Percentiles rank a stretch among this genome's conserved stretches.
Conservation (phyloP, 805 yeast genomes). For the Suhomyces kilbournensis region DNA sequence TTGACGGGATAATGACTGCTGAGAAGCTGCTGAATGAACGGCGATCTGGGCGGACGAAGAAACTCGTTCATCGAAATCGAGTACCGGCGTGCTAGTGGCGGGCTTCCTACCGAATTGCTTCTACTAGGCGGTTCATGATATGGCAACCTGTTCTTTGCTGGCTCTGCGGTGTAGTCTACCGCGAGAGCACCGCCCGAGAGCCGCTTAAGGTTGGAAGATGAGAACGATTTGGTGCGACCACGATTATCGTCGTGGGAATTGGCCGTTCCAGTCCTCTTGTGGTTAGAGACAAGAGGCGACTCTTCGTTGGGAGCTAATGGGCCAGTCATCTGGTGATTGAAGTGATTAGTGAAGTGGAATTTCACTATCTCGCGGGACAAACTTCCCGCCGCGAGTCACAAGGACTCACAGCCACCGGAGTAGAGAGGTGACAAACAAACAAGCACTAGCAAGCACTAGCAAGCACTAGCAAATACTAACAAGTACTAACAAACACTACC, state of each 20-base stretch:
- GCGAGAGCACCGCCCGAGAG: not conserved
- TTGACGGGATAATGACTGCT: conserved; percentile 29
- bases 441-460: too few species aligned
- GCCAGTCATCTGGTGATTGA: not conserved
- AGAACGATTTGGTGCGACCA: not conserved
- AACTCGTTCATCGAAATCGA: conserved; percentile 8
- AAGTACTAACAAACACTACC: too few species aligned
- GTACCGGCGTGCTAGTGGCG: conserved; percentile 1
- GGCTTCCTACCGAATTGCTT: not conserved
- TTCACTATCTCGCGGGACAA: not conserved
- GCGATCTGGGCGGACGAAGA: conserved; percentile 9
- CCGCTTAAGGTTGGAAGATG: conserved; percentile 1
- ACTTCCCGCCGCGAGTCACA: not conserved
- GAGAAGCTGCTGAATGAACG: conserved; percentile 28
- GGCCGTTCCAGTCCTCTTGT: not conserved
- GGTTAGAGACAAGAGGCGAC: not conserved
- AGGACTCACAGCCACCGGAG: not conserved
- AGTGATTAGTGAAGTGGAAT: not conserved
- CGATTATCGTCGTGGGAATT: not conserved
- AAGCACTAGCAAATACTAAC: too few species aligned
- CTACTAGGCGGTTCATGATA: not conserved
- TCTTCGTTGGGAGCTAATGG: not conserved
- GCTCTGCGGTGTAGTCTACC: not conserved
- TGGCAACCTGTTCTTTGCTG: not conserved
- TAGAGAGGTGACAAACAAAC: too few species aligned